Evolutionary conservation across 768 basidiomycete species (phyloP).

Genomic region (Amanita brunnescens): DNA sequence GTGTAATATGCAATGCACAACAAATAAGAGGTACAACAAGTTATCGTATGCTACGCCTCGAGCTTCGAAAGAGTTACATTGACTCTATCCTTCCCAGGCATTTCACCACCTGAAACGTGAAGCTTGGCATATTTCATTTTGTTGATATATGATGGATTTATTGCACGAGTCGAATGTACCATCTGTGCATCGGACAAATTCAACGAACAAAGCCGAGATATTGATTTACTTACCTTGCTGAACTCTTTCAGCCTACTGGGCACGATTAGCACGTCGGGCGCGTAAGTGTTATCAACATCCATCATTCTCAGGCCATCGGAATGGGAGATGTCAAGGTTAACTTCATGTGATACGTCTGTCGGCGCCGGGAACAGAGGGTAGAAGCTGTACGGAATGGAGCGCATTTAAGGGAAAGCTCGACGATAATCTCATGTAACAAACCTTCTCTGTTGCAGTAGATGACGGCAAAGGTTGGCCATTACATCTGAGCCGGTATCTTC

Average conservation of each 20-base stretch:
- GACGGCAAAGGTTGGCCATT: slow-evolving; percentile 73
- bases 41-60: slow-evolving; percentile 8
- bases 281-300: slow-evolving; percentile 34
- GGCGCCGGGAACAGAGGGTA: slow-evolving; percentile 94
- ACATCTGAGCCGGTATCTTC: slow-evolving; percentile 52
- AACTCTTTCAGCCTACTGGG: slow-evolving; percentile 90
- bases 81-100: slow-evolving; percentile 23
- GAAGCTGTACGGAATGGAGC: slow-evolving; percentile 46
- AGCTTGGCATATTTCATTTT: slow-evolving; percentile 51
- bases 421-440: slow-evolving; percentile 19
- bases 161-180: slow-evolving; percentile 65
- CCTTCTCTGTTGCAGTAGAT: slow-evolving; percentile 85
- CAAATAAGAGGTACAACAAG: too few species aligned
- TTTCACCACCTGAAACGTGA: slow-evolving; percentile 22
- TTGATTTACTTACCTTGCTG: slow-evolving; percentile 49
- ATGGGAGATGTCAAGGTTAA: slow-evolving; percentile 89
- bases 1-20: too few species aligned
- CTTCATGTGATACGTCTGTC: slow-evolving; percentile 58
- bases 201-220: background rate
- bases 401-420: background rate
- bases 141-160: slow-evolving; percentile 79
- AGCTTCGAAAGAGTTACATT: slow-evolving; percentile 25
- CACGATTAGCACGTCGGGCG: slow-evolving; percentile 79
- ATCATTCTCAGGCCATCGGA: slow-evolving; percentile 34
- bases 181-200: slow-evolving; percentile 33